Percentiles rank a stretch among this genome's conserved stretches.
Evolutionary conservation across 768 basidiomycete genomes (phyloP).

Genomic region (Leccinum arenicola): DNA sequence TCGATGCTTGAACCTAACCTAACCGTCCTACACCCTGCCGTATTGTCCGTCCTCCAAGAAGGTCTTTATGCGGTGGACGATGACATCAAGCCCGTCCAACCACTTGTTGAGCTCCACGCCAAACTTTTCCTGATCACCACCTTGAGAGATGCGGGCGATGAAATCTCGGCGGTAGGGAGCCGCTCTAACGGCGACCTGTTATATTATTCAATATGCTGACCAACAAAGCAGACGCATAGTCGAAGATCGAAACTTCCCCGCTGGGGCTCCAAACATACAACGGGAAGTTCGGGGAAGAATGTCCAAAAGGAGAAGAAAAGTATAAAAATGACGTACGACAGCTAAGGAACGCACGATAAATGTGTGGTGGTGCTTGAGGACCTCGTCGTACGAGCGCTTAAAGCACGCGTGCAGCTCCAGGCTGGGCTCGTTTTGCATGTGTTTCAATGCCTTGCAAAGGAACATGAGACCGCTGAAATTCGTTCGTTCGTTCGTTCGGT

Average conservation of each 20-base stretch:
- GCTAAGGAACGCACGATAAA: conserved; percentile 60
- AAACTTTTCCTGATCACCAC: conserved; percentile 58
- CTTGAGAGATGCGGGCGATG: conserved; percentile 58
- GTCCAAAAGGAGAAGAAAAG: background rate
- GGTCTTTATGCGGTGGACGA: conserved; percentile 47
- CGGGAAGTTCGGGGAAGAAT: background rate
- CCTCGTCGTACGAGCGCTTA: conserved; percentile 65
- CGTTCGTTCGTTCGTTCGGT: background rate
- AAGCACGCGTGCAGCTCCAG: conserved; percentile 67
- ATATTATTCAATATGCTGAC: background rate
- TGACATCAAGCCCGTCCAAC: conserved; percentile 57
- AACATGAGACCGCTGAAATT: conserved; percentile 59
- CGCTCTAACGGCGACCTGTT: conserved; percentile 59
- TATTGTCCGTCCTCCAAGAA: conserved; percentile 62
- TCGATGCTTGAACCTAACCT: conserved; percentile 20
- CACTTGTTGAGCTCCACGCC: conserved; percentile 56
- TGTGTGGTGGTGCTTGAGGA: conserved; percentile 63
- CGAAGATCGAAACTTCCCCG: background rate
- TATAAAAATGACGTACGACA: conserved; percentile 22
- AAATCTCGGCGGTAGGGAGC: conserved; percentile 64
- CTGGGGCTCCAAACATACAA: background rate
- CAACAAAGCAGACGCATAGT: background rate
- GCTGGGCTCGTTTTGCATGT: conserved; percentile 53
- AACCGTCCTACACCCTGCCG: conserved; percentile 44
- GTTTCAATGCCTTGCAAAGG: conserved; percentile 63